Base-by-base conservation (phyloP, 768 basidiomycete species). In the Leccinum rimulosum region DNA sequence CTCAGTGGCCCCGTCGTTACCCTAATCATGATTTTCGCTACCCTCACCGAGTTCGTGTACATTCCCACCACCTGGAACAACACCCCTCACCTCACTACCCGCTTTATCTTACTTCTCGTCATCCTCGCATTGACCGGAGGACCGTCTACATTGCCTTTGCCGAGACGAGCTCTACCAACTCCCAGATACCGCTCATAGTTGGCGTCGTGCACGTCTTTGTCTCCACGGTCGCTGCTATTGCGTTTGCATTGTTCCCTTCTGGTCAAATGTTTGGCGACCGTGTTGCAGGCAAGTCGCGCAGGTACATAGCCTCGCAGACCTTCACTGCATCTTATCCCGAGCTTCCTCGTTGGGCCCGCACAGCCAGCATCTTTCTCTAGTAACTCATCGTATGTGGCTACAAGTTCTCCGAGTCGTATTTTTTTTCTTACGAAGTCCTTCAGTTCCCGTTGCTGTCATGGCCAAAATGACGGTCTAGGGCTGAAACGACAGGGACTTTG, bases 51-150 rank as follows among this genome's bases (percentile, higher is more conserved):
- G 74, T 98, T 95, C 72, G 86, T 89, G 55, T 97, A 96, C 79
- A 96, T 98, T 66, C 96, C 96, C 25, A 97, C 95, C 4, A 98
- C 93, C 9, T 98, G 97, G 97, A 94, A 97, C 76, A 99, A 98
- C 73, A 94, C 95, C 27, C 93, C 93, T 3, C 97, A 99, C 75
- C 84, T 99, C 55, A 93, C 93, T 6, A 94, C 95, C 31, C 93
- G 97, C 47, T 82, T 98, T 58, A 73, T 95, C 63, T 97, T 98
- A 80, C 83, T 99, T 49, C 77, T 97, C 58, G 82, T 97, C 74
- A 90, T 95, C 66, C 86, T 99, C 53, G 97, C 87, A 40, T 83
- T 98, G 62, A 98, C 96, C 1, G 90, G 82, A 50, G 96, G 91
- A 96, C 95, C 1, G 81, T 98, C 68, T 99, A 97, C 76, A 89